A percentile compares a stretch with the other conserved stretches of the same genome.
Evolutionary conservation across 345 rosid species (phyloP).

Genomic region (Iberis pinnata): DNA sequence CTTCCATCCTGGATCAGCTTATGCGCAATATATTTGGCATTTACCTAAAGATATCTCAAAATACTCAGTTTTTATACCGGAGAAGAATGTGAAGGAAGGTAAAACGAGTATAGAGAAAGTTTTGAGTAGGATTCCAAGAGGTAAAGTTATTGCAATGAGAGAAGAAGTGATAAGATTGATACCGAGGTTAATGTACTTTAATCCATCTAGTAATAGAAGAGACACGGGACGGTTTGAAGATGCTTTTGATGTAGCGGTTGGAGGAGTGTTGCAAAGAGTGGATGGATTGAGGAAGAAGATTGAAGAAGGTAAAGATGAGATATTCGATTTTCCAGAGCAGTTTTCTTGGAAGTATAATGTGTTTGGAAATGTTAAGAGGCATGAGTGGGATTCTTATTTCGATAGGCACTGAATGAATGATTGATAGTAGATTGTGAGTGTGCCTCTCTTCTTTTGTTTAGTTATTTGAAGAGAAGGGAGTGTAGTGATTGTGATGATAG

Average conservation of each 20-base stretch:
- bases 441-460: background rate
- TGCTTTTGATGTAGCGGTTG: conserved; percentile 59
- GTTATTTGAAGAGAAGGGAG: conserved; percentile 12
- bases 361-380: conserved; percentile 39
- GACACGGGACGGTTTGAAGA: conserved; percentile 49
- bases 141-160: conserved; percentile 38
- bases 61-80: conserved; percentile 63
- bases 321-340: conserved; percentile 39
- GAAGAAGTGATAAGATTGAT: conserved; percentile 55
- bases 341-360: conserved; percentile 52
- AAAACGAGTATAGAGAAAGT: conserved; percentile 46
- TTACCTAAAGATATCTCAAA: conserved; percentile 49
- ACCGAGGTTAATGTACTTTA: conserved; percentile 55
- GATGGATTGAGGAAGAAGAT: conserved; percentile 34
- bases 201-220: conserved; percentile 35
- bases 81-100: conserved; percentile 37
- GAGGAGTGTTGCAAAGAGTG: conserved; percentile 62
- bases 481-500: conserved; percentile 14
- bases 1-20: conserved; percentile 83
- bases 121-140: conserved; percentile 37
- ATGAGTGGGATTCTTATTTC: conserved; percentile 67
- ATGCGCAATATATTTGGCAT: conserved; percentile 79
- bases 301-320: conserved; percentile 30
- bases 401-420: conserved; percentile 23
- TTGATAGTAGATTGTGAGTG: background rate